A percentile compares a stretch with the other conserved stretches of the same genome.
phyloP scores from a whole-genome alignment of 352 stramenopile genomes.

The Pythium guiyangense region DNA sequence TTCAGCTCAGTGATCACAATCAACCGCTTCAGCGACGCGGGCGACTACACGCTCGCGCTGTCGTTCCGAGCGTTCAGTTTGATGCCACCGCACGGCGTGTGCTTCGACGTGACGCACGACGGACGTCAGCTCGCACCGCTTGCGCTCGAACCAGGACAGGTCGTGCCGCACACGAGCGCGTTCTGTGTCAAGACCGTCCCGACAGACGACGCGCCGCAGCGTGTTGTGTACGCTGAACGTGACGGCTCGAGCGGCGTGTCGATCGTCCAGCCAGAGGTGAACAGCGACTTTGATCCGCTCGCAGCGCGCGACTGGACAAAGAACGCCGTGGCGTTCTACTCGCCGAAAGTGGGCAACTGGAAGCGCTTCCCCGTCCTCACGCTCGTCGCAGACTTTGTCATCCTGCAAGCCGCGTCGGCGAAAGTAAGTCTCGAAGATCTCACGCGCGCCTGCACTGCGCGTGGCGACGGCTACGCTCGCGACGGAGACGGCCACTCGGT shows the following conservation, averaged over 20 bases:
- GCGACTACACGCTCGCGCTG: conserved; percentile 18
- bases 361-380: conserved; percentile 20
- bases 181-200: conserved; percentile 31
- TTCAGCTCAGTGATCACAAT: conserved; percentile 27
- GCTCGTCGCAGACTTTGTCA: conserved; percentile 28
- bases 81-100: conserved; percentile 24
- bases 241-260: conserved; percentile 2
- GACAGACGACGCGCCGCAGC: conserved; percentile 26
- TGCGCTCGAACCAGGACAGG: conserved; percentile 3
- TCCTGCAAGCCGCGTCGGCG: conserved; percentile 22
- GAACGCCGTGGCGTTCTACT: conserved; percentile 20
- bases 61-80: conserved; percentile 36
- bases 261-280: conserved; percentile 31
- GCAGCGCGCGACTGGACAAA: conserved; percentile 23
- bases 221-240: conserved; percentile 31
- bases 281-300: conserved; percentile 22
- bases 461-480: conserved; percentile 26
- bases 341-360: conserved; percentile 18
- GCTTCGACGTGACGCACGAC: conserved; percentile 18
- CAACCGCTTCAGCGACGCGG: conserved; percentile 3
- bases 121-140: conserved; percentile 12
- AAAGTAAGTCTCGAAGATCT: conserved; percentile 28
- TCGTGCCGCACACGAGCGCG: conserved; percentile 6
- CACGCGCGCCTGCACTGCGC: conserved; percentile 16
- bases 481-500: conserved; percentile 42